Evolutionary conservation across 768 basidiomycete genomes (phyloP).

Genomic region (Naganishia friedmannii): DNA sequence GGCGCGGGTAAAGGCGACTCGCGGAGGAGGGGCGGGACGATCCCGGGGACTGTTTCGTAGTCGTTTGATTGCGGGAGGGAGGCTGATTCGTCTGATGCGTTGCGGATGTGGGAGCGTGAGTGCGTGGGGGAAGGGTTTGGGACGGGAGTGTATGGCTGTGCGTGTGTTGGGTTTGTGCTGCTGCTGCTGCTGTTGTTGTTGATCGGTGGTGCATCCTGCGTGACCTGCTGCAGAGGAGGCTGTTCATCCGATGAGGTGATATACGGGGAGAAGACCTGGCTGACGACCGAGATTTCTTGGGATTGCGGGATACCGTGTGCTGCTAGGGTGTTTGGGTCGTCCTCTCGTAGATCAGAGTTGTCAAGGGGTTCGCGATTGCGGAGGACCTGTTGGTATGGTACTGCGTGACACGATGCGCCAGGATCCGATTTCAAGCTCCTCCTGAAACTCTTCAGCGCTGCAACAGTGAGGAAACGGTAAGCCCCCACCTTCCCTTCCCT

Average conservation of each 20-base stretch:
- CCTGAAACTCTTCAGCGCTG: too few species aligned
- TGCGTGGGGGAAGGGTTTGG: background rate
- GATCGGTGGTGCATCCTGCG: too few species aligned
- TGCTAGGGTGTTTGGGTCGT: too few species aligned
- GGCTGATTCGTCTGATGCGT: conserved; percentile 9
- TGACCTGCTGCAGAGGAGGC: background rate
- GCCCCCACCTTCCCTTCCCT: too few species aligned
- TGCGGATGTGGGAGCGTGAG: conserved; percentile 5
- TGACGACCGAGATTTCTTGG: conserved; percentile 15
- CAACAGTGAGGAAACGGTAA: too few species aligned
- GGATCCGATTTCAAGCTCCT: too few species aligned
- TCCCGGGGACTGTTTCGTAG: conserved; percentile 8
- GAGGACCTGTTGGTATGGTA: too few species aligned
- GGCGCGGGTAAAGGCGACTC: too few species aligned
- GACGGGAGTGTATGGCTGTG: background rate
- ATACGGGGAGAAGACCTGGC: conserved; percentile 15
- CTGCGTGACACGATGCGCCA: too few species aligned
- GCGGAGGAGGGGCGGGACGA: background rate
- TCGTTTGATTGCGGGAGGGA: conserved; percentile 15
- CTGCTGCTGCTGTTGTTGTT: background rate
- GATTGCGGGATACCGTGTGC: conserved; percentile 14
- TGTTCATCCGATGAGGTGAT: conserved; percentile 14
- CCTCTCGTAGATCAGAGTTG: too few species aligned
- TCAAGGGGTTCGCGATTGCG: background rate
- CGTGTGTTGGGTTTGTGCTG: background rate